Evolutionary conservation across 2,329 filamentous ascomycete genomes (phyloP).

Genomic region (Magnaporthiopsis poae): DNA sequence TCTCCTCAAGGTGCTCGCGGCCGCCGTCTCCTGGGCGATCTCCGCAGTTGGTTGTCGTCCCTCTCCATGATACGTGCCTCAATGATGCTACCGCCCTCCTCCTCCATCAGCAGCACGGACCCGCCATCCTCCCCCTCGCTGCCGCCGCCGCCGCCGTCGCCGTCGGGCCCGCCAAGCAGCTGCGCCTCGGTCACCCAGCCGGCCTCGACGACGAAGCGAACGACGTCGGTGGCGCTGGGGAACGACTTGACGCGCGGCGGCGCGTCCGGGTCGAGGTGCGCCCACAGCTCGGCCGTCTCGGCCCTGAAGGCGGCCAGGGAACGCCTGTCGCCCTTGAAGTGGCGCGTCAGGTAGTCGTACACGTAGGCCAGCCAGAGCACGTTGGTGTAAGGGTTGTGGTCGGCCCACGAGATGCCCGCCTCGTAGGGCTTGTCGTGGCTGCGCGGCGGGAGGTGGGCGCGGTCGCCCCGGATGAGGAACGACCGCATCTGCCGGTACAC

Average conservation of each 20-base stretch:
- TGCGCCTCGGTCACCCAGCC: constrained; percentile 48
- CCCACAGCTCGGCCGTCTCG: constrained; percentile 43
- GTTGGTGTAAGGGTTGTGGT: constrained; percentile 51
- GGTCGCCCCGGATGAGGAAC: constrained; percentile 42
- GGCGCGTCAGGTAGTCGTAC: constrained; percentile 40
- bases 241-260: constrained; percentile 39
- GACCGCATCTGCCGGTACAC: constrained; percentile 56
- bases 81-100: constrained; percentile 13
- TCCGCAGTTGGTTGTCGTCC: constrained; percentile 12
- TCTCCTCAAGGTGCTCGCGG: not conserved
- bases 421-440: constrained; percentile 37
- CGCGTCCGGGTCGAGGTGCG: constrained; percentile 42
- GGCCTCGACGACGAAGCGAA: constrained; percentile 46
- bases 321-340: constrained; percentile 37
- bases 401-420: constrained; percentile 43
- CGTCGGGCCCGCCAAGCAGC: constrained; percentile 21
- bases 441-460: constrained; percentile 38
- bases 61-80: constrained; percentile 12
- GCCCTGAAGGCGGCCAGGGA: constrained; percentile 36
- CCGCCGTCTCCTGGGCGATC: constrained; percentile 15
- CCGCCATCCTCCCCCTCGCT: constrained; percentile 15
- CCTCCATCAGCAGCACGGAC: not conserved
- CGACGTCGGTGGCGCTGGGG: constrained; percentile 44
- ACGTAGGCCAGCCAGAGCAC: constrained; percentile 56
- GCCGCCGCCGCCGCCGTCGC: not conserved